These are phyloP conservation scores for Wickerhamiella hasegawae DNA, from an alignment of 805 yeast species.

Conservation along the genomic window DNA sequence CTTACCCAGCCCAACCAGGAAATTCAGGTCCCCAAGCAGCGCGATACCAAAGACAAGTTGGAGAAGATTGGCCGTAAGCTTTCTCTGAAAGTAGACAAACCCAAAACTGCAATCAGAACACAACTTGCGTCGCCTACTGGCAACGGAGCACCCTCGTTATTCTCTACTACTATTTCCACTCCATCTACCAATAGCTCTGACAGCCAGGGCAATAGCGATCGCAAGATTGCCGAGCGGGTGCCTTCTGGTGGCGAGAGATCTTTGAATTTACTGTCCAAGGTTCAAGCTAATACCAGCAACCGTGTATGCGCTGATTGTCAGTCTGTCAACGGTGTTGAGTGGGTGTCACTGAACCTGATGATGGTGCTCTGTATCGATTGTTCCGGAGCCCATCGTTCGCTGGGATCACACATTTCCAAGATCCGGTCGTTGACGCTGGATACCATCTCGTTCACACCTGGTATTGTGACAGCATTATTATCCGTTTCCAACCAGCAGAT, in stretches of 20 bases:
- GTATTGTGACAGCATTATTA: constrained; percentile 39
- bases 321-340: constrained; percentile 44
- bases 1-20: not conserved
- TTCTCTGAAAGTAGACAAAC: constrained; percentile 9
- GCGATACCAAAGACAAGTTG: constrained; percentile 8
- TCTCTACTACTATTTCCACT: not conserved
- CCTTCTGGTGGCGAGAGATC: not conserved
- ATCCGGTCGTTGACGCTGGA: constrained; percentile 69
- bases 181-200: not conserved
- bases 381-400: constrained; percentile 72
- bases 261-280: constrained; percentile 1
- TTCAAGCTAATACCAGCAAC: constrained; percentile 33
- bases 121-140: not conserved
- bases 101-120: not conserved
- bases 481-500: constrained; percentile 38
- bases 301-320: constrained; percentile 68
- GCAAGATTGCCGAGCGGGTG: no score
- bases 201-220: no score
- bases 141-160: not conserved
- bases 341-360: constrained; percentile 68
- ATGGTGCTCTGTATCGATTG: constrained; percentile 70
- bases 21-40: constrained; percentile 1
- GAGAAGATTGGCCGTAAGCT: constrained; percentile 15
- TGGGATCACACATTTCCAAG: constrained; percentile 72
- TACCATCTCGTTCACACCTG: constrained; percentile 38